Evolutionary conservation across 768 basidiomycete species (phyloP).

Genomic region (Boletus rubropictus): DNA sequence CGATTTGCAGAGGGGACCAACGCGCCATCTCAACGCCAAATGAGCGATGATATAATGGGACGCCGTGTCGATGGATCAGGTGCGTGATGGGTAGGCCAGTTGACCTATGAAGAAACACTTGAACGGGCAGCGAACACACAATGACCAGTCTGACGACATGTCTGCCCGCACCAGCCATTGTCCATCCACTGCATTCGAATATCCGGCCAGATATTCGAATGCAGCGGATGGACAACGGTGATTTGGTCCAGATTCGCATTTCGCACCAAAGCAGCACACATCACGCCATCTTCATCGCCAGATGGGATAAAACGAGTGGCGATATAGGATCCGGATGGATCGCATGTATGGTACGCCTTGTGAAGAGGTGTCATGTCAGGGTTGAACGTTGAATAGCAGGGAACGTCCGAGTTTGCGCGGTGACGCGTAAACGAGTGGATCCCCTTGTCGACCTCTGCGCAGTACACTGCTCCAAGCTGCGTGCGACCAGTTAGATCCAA

Average conservation of each 20-base stretch:
- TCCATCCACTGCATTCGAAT: too few species aligned
- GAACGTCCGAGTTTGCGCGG: neutral
- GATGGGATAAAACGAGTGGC: neutral
- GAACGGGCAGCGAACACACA: neutral
- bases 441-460: conserved; percentile 2
- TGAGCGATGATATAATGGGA: neutral
- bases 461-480: neutral
- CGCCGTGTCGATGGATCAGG: neutral
- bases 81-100: neutral
- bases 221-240: neutral
- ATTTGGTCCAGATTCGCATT: neutral
- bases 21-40: neutral
- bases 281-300: neutral
- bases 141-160: neutral
- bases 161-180: neutral
- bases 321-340: neutral
- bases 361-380: conserved; percentile 1
- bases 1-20: neutral
- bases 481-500: neutral
- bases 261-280: neutral
- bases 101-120: neutral
- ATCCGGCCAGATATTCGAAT: neutral
- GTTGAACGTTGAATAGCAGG: neutral
- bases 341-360: neutral
- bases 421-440: neutral